Evolutionary conservation across 2,329 filamentous ascomycete species (phyloP), one percentile per base, ranked within the genome.

Genomic region (Neonectria faginata): DNA sequence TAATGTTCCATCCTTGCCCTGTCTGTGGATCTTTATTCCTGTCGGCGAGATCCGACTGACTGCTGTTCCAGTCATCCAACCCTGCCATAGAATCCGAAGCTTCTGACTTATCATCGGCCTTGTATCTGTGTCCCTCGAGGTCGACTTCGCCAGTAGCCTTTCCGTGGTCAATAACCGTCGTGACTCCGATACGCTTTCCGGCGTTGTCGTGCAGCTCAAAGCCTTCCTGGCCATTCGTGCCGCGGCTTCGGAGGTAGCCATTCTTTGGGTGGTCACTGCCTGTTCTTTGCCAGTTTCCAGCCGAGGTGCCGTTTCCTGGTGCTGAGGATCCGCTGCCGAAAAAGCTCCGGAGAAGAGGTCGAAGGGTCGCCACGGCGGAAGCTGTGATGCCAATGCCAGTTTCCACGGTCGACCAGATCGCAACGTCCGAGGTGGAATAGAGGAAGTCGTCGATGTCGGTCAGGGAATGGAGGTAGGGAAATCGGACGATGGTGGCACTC

Each of bases 321-420:
- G 68, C 66, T 4, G 68, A 67, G 22, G 66, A 68, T 7, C 67
- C 67, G 14, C 60, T 57, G 5, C 64, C 60, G 27, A 70, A 61
- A 42, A 68, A 67, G 39, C 18, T 56, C 12, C 65, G 64, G 41
- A 81, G 73, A 11, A 81, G 78, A 1, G 80, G 79, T 12, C 75
- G 73, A 1, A 83, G 77, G 1, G 81, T 83, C 6, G 81, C 81
- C 2, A 80, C 57, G 0, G 73, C 77, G 6, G 79, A 76, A 8
- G 81, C 79, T 1, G 76, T 78, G 44, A 83, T 80, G 33, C 78
- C 81, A 41, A 83, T 77, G 5, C 80, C 80, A 5, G 78, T 79
- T 66, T 83, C 81, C 41, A 82, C 76, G 20, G 82, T 82, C 1
- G 79, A 82, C 81, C 81, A 84, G 60, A 83, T 79, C 18, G 80